Conservation (phyloP, 2,329 filamentous ascomycete species). For the Pyricularia grisea region DNA sequence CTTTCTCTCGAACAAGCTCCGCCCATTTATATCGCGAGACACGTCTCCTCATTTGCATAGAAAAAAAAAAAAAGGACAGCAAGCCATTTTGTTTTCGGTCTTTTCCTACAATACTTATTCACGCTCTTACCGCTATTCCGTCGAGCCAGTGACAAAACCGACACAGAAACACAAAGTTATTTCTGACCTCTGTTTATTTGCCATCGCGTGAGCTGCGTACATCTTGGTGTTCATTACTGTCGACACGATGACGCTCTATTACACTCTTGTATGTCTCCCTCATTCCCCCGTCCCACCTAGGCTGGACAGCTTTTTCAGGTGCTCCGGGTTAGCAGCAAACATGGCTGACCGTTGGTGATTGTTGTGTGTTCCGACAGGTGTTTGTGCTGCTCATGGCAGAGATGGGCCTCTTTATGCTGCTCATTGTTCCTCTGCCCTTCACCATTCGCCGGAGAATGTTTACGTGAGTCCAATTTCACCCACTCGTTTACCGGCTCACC, state of each 20-base stretch:
- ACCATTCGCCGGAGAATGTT: slow-evolving; percentile 78
- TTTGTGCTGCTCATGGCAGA: slow-evolving; percentile 75
- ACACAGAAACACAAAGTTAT: not conserved
- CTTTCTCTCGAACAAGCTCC: not conserved
- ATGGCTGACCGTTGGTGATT: slow-evolving; percentile 14
- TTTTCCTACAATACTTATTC: not conserved
- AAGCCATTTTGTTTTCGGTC: not conserved
- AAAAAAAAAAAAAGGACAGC: not conserved
- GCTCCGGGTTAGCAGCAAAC: not conserved
- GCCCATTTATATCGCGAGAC: not conserved
- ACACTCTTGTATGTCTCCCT: slow-evolving; percentile 38
- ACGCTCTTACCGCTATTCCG: not conserved
- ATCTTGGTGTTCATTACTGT: not conserved
- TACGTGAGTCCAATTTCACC: slow-evolving; percentile 34
- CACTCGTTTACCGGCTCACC: not conserved
- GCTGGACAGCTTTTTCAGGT: no score
- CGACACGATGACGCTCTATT: slow-evolving; percentile 48
- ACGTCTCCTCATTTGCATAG: not conserved
- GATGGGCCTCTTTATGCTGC: slow-evolving; percentile 72
- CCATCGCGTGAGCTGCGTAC: not conserved
- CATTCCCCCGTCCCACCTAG: not conserved
- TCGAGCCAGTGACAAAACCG: not conserved
- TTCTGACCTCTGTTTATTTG: not conserved
- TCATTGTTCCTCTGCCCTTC: slow-evolving; percentile 85
- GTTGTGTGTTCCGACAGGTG: slow-evolving; percentile 42